Conservation (phyloP, 2,329 filamentous ascomycete species). For the Paracamarosporium sp. region DNA sequence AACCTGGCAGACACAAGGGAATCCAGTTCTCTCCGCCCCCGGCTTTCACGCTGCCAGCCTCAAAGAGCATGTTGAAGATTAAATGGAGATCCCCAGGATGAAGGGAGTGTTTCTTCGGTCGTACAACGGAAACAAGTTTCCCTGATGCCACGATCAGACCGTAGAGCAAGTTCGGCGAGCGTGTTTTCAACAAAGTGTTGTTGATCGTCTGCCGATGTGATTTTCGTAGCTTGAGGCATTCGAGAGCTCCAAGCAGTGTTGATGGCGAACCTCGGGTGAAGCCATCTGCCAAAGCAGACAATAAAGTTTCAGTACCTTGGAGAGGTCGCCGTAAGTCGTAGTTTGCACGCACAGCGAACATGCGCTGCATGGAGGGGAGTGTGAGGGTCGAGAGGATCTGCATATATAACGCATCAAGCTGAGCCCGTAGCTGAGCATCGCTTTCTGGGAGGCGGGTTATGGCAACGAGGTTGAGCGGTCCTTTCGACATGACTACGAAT, state of each 20-base stretch:
- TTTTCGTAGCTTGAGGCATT: conserved; percentile 92
- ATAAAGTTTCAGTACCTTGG: conserved; percentile 86
- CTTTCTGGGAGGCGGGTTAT: conserved; percentile 94
- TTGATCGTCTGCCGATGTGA: conserved; percentile 86
- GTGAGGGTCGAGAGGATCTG: conserved; percentile 96
- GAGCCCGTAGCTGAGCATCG: conserved; percentile 82
- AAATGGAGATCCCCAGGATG: conserved; percentile 95
- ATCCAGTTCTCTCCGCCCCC: conserved; percentile 98
- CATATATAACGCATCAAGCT: conserved; percentile 96
- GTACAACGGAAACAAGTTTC: conserved; percentile 89
- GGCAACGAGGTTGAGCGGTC: conserved; percentile 89
- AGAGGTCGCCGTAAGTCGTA: conserved; percentile 89
- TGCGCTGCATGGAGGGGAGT: conserved; percentile 80
- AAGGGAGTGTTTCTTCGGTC: conserved; percentile 91
- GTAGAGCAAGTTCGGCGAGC: conserved; percentile 82
- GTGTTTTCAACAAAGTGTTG: conserved; percentile 80
- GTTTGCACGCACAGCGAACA: conserved; percentile 91
- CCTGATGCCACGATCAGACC: conserved; percentile 93
- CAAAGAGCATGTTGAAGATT: conserved; percentile 99
- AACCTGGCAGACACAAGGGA: conserved; percentile 91
- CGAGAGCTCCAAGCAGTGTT: conserved; percentile 84
- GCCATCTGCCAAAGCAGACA: conserved; percentile 91
- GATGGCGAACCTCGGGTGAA: conserved; percentile 94
- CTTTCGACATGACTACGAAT: conserved; percentile 85
- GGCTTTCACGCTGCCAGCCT: conserved; percentile 88